Percentiles rank a stretch among this genome's conserved stretches.
phyloP scores from a whole-genome alignment of 2,329 filamentous ascomycete genomes.

The Sporothrix pseudoabietina region DNA sequence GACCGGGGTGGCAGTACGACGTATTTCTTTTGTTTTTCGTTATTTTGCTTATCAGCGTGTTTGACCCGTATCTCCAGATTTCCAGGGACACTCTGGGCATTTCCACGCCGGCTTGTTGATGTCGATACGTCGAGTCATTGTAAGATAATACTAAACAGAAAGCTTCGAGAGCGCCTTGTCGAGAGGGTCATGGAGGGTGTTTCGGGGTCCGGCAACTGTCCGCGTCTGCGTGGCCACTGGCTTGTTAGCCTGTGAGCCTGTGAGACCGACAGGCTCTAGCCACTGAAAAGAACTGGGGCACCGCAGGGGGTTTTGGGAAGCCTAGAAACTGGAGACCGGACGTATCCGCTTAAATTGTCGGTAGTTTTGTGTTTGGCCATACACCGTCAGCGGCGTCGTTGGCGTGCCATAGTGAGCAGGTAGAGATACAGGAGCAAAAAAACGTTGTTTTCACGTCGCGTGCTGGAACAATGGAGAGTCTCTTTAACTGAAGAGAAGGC shows the following conservation, averaged over 20 bases:
- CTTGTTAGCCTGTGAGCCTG: neutral
- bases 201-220: conserved; percentile 20
- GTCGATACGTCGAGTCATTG: neutral
- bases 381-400: neutral
- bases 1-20: conserved; percentile 2
- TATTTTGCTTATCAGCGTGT: too few relatives aligned
- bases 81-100: neutral
- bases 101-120: neutral
- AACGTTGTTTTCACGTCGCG: neutral
- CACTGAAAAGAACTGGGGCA: neutral
- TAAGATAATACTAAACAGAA: neutral
- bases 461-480: neutral
- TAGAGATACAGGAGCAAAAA: neutral
- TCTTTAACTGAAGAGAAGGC: neutral
- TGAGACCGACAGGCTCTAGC: neutral
- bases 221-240: neutral
- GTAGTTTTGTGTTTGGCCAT: neutral
- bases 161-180: too few relatives aligned
- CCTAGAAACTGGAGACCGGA: neutral
- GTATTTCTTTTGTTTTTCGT: too few relatives aligned
- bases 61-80: neutral
- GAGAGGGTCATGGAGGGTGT: neutral
- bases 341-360: neutral
- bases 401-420: neutral
- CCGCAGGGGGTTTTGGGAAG: neutral